Base-by-base conservation (phyloP, 2,329 filamentous ascomycete species). In the Herpotrichia juniperi region DNA sequence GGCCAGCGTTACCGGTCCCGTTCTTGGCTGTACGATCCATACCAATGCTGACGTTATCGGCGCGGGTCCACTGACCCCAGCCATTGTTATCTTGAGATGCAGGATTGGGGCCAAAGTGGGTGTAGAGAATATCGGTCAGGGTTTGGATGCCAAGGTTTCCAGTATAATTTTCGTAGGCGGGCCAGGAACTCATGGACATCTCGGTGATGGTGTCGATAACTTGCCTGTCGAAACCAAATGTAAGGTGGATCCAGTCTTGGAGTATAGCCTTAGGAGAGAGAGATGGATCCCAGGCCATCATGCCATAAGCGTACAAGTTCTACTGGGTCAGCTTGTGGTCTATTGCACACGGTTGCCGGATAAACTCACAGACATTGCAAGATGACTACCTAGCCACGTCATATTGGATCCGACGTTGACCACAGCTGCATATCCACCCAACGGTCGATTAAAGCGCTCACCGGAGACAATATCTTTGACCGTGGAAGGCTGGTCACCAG, bases 61-160 rank as follows among this genome's bases (percentile, higher is more conserved):
- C 87, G 3, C 87, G 82, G 0, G 87, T 89, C 86, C 87, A 90
- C 65, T 89, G 87, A 9, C 87, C 87, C 85, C 85, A 90, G 2
- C 81, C 81, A 58, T 89, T 90, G 60, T 79, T 78, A 56, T 90
- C 87, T 63, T 87, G 84, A 0, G 83, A 85, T 8, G 80, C 83
- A 1, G 87, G 86, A 51, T 86, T 88, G 0, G 88, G 86, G 0
- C 88, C 87, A 63, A 83, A 88, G 71, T 90, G 87, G 0, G 81
- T 83, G 53, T 84, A 83, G 0, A 88, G 73, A 48, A 89, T 89
- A 61, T 90, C 86, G 0, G 84, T 85, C 40, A 90, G 68, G 0
- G 87, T 90, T 62, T 90, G 87, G 4, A 88, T 80, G 9, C 87
- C 87, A 0, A 90, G 76, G 57, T 90, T 90, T 4, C 87, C 87